phyloP scores from a whole-genome alignment of 371 early-diverging fungal species.

The Polyrhizophydium stewartii region DNA sequence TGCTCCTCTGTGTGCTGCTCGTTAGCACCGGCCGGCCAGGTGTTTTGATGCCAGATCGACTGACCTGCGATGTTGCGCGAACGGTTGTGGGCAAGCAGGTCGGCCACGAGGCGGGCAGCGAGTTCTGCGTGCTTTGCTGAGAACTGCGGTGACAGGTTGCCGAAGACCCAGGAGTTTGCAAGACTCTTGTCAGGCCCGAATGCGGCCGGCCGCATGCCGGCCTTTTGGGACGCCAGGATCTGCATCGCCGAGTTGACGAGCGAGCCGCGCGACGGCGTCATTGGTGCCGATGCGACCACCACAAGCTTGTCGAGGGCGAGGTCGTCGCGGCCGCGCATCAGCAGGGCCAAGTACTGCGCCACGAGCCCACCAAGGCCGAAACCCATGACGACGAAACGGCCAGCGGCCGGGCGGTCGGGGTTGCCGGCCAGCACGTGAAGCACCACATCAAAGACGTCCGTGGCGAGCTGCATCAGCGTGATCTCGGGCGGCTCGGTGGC shows the following conservation, averaged over 20 bases:
- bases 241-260: too few species aligned
- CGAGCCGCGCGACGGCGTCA: background rate
- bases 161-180: too few species aligned
- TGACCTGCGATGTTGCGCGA: too few species aligned
- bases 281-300: background rate
- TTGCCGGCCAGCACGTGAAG: background rate
- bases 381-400: constrained; percentile 15
- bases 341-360: constrained; percentile 17
- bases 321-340: constrained; percentile 21
- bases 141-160: too few species aligned
- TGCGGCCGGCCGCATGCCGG: too few species aligned
- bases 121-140: too few species aligned
- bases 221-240: too few species aligned
- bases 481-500: constrained; percentile 3
- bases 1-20: constrained; percentile 11
- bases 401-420: constrained; percentile 4
- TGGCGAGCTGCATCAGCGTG: constrained; percentile 21
- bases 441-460: constrained; percentile 19
- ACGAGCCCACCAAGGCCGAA: constrained; percentile 24
- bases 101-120: background rate
- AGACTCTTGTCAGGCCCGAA: too few species aligned
- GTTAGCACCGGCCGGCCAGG: too few species aligned
- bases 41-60: too few species aligned
- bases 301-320: background rate
- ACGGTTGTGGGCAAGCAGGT: too few species aligned